These are phyloP conservation scores for Centrapalus pauciflorus DNA, from an alignment of 129 eudicot species.

Conservation along the genomic window DNA sequence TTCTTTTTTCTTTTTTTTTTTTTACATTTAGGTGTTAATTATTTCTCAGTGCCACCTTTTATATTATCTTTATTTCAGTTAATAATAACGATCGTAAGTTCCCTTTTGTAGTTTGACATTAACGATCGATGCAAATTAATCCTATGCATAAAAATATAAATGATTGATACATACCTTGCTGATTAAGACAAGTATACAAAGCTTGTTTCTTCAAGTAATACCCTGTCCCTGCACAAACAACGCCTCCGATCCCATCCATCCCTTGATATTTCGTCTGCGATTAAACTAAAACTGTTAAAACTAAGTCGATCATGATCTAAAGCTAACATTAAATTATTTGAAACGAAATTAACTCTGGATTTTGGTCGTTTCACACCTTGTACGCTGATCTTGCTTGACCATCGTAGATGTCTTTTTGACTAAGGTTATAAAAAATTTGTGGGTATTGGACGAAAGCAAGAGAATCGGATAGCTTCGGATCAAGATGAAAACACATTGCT, in stretches of 20 bases:
- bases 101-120: too few species aligned
- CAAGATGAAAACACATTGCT: constrained; percentile 97
- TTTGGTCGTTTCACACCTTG: constrained; percentile 47
- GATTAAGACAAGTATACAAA: constrained; percentile 40
- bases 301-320: background rate
- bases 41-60: too few species aligned
- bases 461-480: constrained; percentile 44
- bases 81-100: too few species aligned
- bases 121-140: too few species aligned
- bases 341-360: too few species aligned
- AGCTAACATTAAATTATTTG: background rate
- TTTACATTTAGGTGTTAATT: too few species aligned
- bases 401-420: constrained; percentile 72
- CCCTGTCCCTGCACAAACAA: constrained; percentile 71
- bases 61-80: too few species aligned
- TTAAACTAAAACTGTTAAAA: background rate
- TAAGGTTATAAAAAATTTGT: constrained; percentile 66
- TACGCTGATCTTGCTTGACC: constrained; percentile 66
- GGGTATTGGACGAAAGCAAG: constrained; percentile 74
- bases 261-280: constrained; percentile 72
- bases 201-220: constrained; percentile 75
- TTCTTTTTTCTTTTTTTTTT: too few species aligned
- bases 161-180: constrained; percentile 45
- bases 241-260: constrained; percentile 81
- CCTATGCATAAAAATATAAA: too few species aligned